Base-by-base conservation (phyloP, 192 early-diverging fungal species). In the Coemansia sp. region DNA sequence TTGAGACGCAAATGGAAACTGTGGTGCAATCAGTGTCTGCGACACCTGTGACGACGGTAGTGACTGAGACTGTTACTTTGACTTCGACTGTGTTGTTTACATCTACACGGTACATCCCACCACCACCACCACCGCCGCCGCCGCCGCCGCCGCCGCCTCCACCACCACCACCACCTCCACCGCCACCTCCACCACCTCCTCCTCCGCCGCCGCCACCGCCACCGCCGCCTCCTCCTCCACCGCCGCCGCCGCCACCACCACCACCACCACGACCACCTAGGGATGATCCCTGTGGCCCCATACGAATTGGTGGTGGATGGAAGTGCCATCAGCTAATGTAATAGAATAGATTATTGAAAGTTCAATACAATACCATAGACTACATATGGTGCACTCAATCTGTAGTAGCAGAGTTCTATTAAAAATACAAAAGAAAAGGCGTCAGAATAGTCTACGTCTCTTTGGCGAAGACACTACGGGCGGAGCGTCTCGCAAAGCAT, bases 11-110 rank as follows among this genome's bases (percentile, higher is more conserved):
- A 16, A 50, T 45, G 33, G 43, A 16, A 2, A 37, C 33, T 28
- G 33, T 51, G 8, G 34, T 28, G 6, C 33, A 35, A 20, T 34
- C 34, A 9, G 43, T 36, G 28, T 50, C 48, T 24, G 48, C n/a
- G 3, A 26, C 48, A 10, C 48, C 21, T 2, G 48, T 26, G 33
- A 42, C 23, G 26, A 61, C 39, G 2, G 11, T 42, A 9, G 48
- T 50, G 9, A 61, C 23, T 0, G 38, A 42, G 38, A 61, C 59
- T 21, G 59, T 61, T n/a, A 61, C 59, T 26, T 28, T 42, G 48
- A 50, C 48, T 21, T 50, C 48, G 48, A 50, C 48, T 9, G 48
- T 50, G 48, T n/a, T 50, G 48, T 9, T 23, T 23, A 48, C 45
- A 23, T 23, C 45, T 48, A 48, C 45, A 20, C 11, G 10, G 48